Evolutionary conservation across 2,329 filamentous ascomycete genomes (phyloP).

Genomic region (Scleromitrula shiraiana): DNA sequence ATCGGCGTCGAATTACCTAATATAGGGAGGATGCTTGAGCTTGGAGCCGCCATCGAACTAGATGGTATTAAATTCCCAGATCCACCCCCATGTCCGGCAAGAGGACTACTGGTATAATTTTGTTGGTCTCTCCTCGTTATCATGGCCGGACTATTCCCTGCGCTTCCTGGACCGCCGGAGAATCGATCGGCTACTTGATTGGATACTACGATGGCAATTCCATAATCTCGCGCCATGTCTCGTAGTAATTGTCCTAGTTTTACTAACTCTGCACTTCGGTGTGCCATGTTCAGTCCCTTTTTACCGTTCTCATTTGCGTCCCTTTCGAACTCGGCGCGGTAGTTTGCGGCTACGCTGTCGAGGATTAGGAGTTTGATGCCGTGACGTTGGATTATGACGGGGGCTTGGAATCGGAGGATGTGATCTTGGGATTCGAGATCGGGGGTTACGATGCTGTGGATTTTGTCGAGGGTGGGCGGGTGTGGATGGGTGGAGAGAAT

Average conservation of each 20-base stretch:
- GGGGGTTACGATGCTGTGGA: conserved; percentile 74
- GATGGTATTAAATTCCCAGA: conserved; percentile 15
- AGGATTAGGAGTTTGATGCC: conserved; percentile 75
- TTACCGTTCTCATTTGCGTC: conserved; percentile 33
- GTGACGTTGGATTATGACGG: conserved; percentile 69
- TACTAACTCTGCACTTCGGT: conserved; percentile 68
- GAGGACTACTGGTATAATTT: conserved; percentile 21
- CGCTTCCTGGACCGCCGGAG: conserved; percentile 9
- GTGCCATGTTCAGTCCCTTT: conserved; percentile 54
- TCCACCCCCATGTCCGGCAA: neutral
- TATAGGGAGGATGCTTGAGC: conserved; percentile 17
- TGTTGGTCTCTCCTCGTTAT: neutral
- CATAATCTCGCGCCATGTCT: conserved; percentile 63
- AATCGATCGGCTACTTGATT: conserved; percentile 96
- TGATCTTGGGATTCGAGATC: conserved; percentile 94
- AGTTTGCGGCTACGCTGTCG: conserved; percentile 93
- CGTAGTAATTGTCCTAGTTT: conserved; percentile 69
- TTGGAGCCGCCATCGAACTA: conserved; percentile 18
- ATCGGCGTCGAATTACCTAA: neutral
- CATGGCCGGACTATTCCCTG: conserved; percentile 4
- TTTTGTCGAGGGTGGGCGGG: conserved; percentile 60
- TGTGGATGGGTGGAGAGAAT: conserved; percentile 53
- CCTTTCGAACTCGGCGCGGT: conserved; percentile 79
- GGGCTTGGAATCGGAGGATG: conserved; percentile 86
- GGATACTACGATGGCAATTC: conserved; percentile 79